Base-by-base conservation (phyloP, 2,329 filamentous ascomycete species). In the Penicillium thymicola region DNA sequence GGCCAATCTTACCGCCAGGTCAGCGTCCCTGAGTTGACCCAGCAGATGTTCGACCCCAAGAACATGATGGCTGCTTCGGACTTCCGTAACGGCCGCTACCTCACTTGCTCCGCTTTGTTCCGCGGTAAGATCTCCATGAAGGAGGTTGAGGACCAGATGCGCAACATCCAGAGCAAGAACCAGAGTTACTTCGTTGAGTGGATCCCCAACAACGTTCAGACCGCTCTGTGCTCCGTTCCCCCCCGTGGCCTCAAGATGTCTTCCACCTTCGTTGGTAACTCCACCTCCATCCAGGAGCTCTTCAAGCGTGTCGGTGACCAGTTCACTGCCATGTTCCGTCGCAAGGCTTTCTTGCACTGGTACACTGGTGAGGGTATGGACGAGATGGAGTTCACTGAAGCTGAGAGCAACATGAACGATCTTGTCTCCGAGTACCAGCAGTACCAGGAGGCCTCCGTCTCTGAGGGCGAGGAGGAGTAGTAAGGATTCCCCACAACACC, bases 341-440 rank as follows among this genome's bases (percentile, higher is more conserved):
- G 94, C 82, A 99, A 97, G 90, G 94, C 94, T 88, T 99, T 99
- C 92, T 90, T 99, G 87, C 94, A 97, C 85, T 99, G 94, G 94
- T 99, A 99, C 84, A 99, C 94, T 87, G 92, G 92, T 76, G 94
- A 99, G 86, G 94, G 94, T 83, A 99, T 99, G 94, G 94, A 99
- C 82, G 94, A 99, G 89, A 97, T 99, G 94, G 94, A 99, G 84
- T 99, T 99, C 85, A 99, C 94, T 76, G 94, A 99, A 86, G 94
- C 94, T 71, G 94, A 99, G 88, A 96, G 90, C 82, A 99, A 99
- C 86, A 97, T 99, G 94, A 97, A 99, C 85, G 94, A 99, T 80
- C 84, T 99, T 76, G 93, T 99, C 72, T 96, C 92, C 61, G 94
- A 99, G 81, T 99, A 99, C 85, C 94, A 97, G 87, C 94, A 99